Conservation (phyloP, 345 rosid genomes). For the Diplotaxis tenuifolia region DNA sequence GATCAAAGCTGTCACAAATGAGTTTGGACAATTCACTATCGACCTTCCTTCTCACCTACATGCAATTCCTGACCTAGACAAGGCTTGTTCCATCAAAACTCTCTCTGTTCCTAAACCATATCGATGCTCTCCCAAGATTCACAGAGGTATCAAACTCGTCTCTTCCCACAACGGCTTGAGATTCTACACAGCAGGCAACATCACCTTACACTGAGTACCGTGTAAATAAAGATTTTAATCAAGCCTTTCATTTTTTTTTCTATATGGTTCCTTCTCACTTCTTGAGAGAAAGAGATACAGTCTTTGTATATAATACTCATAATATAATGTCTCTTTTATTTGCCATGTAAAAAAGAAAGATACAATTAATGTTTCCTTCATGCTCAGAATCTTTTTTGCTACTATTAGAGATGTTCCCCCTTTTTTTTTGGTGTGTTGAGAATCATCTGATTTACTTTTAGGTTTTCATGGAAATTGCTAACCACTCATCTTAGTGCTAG, state of each 20-base stretch:
- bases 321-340: conserved; percentile 11
- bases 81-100: conserved; percentile 30
- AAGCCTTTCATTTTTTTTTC: not conserved
- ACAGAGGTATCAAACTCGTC: conserved; percentile 20
- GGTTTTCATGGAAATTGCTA: not conserved
- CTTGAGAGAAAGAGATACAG: conserved; percentile 32
- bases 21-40: conserved; percentile 26
- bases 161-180: conserved; percentile 30
- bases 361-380: not conserved
- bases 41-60: conserved; percentile 40
- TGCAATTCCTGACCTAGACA: conserved; percentile 34
- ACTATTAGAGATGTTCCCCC: not conserved
- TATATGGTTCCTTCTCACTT: conserved; percentile 33
- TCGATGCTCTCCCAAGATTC: conserved; percentile 22
- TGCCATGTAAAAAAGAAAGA: conserved; percentile 13
- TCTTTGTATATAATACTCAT: conserved; percentile 24
- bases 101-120: conserved; percentile 29
- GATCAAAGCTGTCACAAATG: conserved; percentile 36
- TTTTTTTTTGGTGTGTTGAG: not conserved
- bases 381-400: not conserved
- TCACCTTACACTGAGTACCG: conserved; percentile 14
- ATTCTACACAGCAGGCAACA: conserved; percentile 32
- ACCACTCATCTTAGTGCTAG: not conserved
- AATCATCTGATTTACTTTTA: not conserved
- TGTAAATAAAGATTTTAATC: conserved; percentile 5